phyloP scores from a whole-genome alignment of 2,329 filamentous ascomycete species.

The Hirsutella thompsonii region DNA sequence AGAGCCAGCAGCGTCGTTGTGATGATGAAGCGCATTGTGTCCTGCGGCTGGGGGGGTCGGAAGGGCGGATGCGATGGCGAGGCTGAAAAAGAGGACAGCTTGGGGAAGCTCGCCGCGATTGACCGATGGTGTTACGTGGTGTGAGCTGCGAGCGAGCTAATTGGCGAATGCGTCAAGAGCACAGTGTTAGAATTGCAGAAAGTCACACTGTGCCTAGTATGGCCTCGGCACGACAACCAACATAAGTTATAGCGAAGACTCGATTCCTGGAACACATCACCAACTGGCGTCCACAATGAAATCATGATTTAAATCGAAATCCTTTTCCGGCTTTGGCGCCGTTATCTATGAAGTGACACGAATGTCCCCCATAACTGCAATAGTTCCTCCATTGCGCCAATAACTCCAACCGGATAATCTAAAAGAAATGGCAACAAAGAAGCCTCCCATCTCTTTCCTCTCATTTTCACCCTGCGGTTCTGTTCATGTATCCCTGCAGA shows the following conservation, averaged over 20 bases:
- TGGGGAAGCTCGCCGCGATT: conserved; percentile 3
- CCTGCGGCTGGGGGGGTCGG: conserved; percentile 6
- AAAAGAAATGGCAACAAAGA: background rate
- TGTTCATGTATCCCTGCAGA: conserved; percentile 31
- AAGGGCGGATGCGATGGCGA: conserved; percentile 5
- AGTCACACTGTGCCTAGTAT: background rate
- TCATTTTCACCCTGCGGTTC: conserved; percentile 10
- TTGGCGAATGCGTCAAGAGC: background rate
- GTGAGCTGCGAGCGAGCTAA: background rate
- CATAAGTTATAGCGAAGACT: too few relatives aligned
- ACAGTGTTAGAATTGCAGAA: background rate
- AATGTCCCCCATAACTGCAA: background rate
- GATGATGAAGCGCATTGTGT: conserved; percentile 24
- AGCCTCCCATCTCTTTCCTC: conserved; percentile 11
- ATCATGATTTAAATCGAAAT: background rate
- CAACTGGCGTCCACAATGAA: too few relatives aligned
- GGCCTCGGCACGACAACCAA: too few relatives aligned
- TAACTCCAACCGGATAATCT: background rate
- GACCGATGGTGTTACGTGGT: conserved; percentile 12
- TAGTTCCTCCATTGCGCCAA: background rate
- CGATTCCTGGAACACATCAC: too few relatives aligned
- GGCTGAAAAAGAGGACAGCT: conserved; percentile 17
- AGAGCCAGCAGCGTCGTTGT: conserved; percentile 30
- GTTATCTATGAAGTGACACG: background rate
- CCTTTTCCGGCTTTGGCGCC: background rate